Evolutionary conservation across 2,329 filamentous ascomycete genomes (phyloP).

Genomic region (Xylaria sp.): DNA sequence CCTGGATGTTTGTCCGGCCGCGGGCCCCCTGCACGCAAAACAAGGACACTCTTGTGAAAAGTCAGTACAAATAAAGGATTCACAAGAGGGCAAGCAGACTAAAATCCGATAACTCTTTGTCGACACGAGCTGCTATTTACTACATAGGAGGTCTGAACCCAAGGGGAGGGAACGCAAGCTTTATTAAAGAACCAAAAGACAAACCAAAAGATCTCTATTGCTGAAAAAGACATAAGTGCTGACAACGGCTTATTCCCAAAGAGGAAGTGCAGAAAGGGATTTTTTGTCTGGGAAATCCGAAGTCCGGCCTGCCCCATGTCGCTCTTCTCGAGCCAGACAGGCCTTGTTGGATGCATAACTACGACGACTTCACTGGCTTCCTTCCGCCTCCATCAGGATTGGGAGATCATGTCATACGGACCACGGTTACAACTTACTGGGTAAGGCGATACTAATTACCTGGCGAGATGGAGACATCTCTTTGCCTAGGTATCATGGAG

Average conservation of each 20-base stretch:
- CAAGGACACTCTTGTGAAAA: not conserved
- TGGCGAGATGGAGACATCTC: not conserved
- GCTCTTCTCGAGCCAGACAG: not conserved
- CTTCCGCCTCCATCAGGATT: too few relatives aligned
- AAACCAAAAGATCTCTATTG: not conserved
- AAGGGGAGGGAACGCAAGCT: not conserved
- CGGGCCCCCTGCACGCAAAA: not conserved
- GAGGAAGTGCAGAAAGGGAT: not conserved
- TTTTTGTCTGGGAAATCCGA: slow-evolving; percentile 9
- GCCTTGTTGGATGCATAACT: not conserved
- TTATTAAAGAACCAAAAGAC: too few relatives aligned
- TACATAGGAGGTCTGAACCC: too few relatives aligned
- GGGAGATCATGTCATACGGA: too few relatives aligned
- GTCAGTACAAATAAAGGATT: not conserved
- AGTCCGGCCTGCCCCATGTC: slow-evolving; percentile 1
- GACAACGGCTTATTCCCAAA: not conserved
- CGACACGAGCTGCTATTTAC: too few relatives aligned
- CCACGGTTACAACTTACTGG: too few relatives aligned
- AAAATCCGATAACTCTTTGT: not conserved
- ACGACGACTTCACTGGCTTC: not conserved
- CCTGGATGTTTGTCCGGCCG: not conserved
- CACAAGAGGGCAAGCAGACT: not conserved
- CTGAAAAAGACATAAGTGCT: not conserved
- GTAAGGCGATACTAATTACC: too few relatives aligned
- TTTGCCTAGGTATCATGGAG: not conserved